Evolutionary conservation across 164 flowering plant species (phyloP), one percentile per base, ranked within the genome.

Genomic region (Platanus orientalis): DNA sequence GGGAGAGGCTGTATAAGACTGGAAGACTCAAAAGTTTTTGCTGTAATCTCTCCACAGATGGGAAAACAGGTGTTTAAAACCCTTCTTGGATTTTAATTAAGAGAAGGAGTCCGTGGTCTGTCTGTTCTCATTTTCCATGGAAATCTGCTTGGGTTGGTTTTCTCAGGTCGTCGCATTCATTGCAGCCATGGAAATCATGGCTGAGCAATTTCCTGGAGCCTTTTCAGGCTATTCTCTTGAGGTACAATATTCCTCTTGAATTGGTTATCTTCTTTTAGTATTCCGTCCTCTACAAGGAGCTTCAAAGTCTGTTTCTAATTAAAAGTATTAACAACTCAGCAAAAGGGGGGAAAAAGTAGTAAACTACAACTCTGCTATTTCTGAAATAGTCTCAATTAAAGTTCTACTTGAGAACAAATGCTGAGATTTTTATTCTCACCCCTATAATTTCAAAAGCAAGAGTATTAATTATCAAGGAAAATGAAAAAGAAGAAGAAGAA

Each of bases 191-290:
- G 97, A 93, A 65, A 84, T 83, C 52, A 85, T 90, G 94, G 85
- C 98, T 2, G 89, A 89, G 69, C 92, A 93, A 66, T 93, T 87
- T 79, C 98, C 98, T 75, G 97, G 97, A 61, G 94, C 95, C 32
- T 90, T 93, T 70, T 71, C 88, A 27, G 98, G 96, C 54, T 93
- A 93, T 74, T 74, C 83, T 60, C 73, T 93, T 24, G 73, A 89
- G 83, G 97, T 90, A 67, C 23, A 20, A 45, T 51, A 23, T 47
- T 52, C 34, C 57, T 66, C 49, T 45, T 42, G 40, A 58, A 17
- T 28, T 54, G 19, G 30, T 21, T 14, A 29, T 21, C 17, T 28
- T 59, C 62, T 32, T 51, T 45, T 14, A 24, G 29, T 32, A 26
- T 47, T 47, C 28, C 47, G 6, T 27, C 29, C 30, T 13, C 2